These are phyloP conservation scores for Elaeis guineensis DNA, from an alignment of 176 grass and related monocot genomes.

Conservation along the genomic window DNA sequence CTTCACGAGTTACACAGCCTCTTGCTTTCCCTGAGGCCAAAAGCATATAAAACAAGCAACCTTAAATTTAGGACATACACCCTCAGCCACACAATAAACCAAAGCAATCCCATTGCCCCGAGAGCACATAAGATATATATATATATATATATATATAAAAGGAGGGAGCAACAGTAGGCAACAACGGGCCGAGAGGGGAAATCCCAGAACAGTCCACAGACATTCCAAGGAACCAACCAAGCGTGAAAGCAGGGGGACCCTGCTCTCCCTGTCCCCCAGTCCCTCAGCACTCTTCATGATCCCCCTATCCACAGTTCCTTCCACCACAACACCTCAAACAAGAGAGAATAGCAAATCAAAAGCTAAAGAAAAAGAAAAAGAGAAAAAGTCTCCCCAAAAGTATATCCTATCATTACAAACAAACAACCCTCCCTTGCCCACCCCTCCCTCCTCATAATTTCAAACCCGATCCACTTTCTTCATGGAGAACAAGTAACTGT, in stretches of 20 bases:
- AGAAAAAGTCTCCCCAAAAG: background rate
- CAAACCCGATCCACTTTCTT: background rate
- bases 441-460: background rate
- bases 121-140: too few species aligned
- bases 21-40: too few species aligned
- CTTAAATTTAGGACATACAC: too few species aligned
- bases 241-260: background rate
- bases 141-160: too few species aligned
- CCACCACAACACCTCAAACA: background rate
- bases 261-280: constrained; percentile 3
- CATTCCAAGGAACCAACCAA: background rate
- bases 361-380: background rate
- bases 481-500: background rate
- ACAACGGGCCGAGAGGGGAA: background rate
- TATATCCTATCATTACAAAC: constrained; percentile 11
- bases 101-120: too few species aligned
- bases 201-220: background rate
- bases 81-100: too few species aligned
- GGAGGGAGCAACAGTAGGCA: too few species aligned
- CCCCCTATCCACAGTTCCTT: background rate
- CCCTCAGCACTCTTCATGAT: constrained; percentile 5
- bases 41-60: too few species aligned
- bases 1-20: too few species aligned
- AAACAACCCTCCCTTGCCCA: background rate
- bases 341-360: background rate